phyloP scores from a whole-genome alignment of 352 stramenopile genomes.

The Aphanomyces astaci region DNA sequence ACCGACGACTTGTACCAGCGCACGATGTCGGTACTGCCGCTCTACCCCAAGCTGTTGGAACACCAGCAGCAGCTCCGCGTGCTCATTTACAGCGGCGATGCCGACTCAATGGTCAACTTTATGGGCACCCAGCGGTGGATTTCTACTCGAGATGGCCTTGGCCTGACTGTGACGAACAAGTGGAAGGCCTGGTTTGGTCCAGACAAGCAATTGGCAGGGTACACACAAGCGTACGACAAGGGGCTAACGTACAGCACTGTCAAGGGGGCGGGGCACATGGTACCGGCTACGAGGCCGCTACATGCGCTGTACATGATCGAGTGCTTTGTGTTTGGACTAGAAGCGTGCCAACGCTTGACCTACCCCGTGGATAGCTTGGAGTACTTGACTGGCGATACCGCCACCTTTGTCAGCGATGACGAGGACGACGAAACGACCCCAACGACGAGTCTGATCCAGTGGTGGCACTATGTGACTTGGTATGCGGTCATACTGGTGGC shows the following conservation, averaged over 20 bases:
- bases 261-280: conserved; percentile 88
- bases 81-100: conserved; percentile 71
- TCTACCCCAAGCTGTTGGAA: conserved; percentile 44
- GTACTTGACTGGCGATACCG: conserved; percentile 17
- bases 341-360: conserved; percentile 40
- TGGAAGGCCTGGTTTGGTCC: conserved; percentile 69
- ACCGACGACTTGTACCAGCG: conserved; percentile 26
- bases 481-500: too few species aligned
- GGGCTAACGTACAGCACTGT: conserved; percentile 86
- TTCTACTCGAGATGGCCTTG: conserved; percentile 49
- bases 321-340: conserved; percentile 19
- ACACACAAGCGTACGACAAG: conserved; percentile 79
- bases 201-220: conserved; percentile 75
- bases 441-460: too few species aligned
- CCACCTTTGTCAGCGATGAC: too few species aligned
- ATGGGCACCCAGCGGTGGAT: conserved; percentile 70
- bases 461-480: too few species aligned
- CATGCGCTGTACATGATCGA: conserved; percentile 24
- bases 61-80: conserved; percentile 44
- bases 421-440: too few species aligned
- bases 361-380: conserved; percentile 47
- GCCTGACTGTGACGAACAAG: conserved; percentile 50
- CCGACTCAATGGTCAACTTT: conserved; percentile 76
- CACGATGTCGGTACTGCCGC: conserved; percentile 56
- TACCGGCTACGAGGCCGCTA: conserved; percentile 31